A percentile compares a stretch with the other conserved stretches of the same genome.
Conservation (phyloP, 2,329 filamentous ascomycete species). For the Furcasterigmium furcatum region DNA sequence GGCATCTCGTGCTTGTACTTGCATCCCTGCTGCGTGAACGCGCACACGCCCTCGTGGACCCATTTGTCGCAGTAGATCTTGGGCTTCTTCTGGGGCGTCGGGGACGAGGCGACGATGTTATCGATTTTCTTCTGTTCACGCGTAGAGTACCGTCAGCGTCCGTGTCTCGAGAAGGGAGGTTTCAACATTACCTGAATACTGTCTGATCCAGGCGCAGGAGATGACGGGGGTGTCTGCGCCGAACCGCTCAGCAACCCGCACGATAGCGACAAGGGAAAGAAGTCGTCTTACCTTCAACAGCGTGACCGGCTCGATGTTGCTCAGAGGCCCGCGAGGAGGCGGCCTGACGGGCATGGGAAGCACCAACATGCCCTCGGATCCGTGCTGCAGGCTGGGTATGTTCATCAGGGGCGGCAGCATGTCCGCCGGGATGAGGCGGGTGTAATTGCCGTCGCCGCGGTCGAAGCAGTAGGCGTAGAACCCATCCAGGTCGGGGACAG, state of each 20-base stretch:
- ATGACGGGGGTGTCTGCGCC: slow-evolving; percentile 16
- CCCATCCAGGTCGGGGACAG: slow-evolving; percentile 21
- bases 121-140: slow-evolving; percentile 25
- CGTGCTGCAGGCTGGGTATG: slow-evolving; percentile 37
- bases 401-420: slow-evolving; percentile 40
- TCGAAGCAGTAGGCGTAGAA: slow-evolving; percentile 49
- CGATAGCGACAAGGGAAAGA: not conserved
- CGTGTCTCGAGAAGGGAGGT: not conserved
- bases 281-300: slow-evolving; percentile 31
- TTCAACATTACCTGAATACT: slow-evolving; percentile 25
- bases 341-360: slow-evolving; percentile 36
- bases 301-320: slow-evolving; percentile 29
- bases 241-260: slow-evolving; percentile 20
- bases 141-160: slow-evolving; percentile 6
- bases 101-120: slow-evolving; percentile 16
- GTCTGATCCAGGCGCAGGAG: slow-evolving; percentile 20
- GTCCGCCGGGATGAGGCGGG: slow-evolving; percentile 54
- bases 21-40: slow-evolving; percentile 82
- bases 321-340: slow-evolving; percentile 31
- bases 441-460: slow-evolving; percentile 50
- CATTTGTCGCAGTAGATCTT: slow-evolving; percentile 89
- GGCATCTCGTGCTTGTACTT: slow-evolving; percentile 93
- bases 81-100: slow-evolving; percentile 37
- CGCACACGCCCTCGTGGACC: slow-evolving; percentile 82
- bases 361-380: slow-evolving; percentile 40